Base-by-base conservation (phyloP, 768 basidiomycete species). In the Mycena sanguinolenta region DNA sequence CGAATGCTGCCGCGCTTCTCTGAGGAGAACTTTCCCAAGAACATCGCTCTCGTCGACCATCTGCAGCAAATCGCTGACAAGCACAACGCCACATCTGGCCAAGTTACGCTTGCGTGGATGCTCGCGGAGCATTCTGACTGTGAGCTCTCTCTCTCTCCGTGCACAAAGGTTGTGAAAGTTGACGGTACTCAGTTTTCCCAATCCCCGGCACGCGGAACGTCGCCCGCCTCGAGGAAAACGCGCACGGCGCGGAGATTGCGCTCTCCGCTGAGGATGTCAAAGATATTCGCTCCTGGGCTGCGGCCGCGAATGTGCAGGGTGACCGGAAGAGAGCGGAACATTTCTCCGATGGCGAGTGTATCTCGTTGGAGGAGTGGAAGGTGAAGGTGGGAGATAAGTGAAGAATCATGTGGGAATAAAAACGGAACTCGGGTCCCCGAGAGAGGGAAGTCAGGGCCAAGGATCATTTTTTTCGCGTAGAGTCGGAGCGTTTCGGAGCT, bases 1-100 rank as follows among this genome's bases (percentile, higher is more conserved):
- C 74, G 77, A 17, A 63, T 71, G 30, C 66, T 82, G 27, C 83
- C 82, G 21, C 71, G 76, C 49, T 79, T 77, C 65, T 79, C 77
- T 14, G 73, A 77, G 57, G 84, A 84, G 67, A 87, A 86, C 74
- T 87, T 87, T 75, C 82, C 83, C 0, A 84, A 81, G 63, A 82
- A 86, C 61, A 76, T 85, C 38, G 80, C 79, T 34, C 57, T 86
- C 8, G 80, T 73, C 10, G 81, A 84, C 8, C 75, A 76, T 36
- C 65, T 84, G 19, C 77, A 77, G 65, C 34, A 60, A 21, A 77
- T 84, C 34, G 82, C 78, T 9, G 69, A 74, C 34, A 76, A 74
- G 50, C 68, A 82, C 72, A 34, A 70, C 27, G 80, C 79, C 14
- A 82, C 83, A 16, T 73, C 81, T 1, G 81, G 80, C 4, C 84